Percentiles rank a stretch among this genome's conserved stretches.
Conservation (phyloP, 441 rosid genomes). For the Syzygium syzygioides region DNA sequence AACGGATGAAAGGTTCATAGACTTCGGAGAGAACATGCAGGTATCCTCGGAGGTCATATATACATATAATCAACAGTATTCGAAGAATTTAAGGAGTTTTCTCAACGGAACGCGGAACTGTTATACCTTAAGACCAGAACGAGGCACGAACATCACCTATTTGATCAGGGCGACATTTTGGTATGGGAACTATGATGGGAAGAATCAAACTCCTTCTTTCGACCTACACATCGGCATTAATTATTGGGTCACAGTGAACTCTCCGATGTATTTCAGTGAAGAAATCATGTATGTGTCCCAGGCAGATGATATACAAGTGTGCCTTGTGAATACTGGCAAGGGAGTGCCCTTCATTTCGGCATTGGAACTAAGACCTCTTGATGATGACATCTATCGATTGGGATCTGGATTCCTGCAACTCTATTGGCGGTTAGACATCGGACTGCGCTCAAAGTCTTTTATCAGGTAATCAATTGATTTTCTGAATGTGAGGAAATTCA, state of each 20-base stretch:
- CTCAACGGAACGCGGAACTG: background rate
- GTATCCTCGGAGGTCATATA: background rate
- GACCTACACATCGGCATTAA: background rate
- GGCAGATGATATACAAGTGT: background rate
- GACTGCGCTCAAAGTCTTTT: accelerated
- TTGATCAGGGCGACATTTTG: background rate
- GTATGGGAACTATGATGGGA: slow-evolving; percentile 5
- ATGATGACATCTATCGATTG: background rate
- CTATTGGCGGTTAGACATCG: accelerated
- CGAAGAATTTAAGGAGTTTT: background rate
- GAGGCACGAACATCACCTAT: background rate
- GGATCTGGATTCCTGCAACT: background rate
- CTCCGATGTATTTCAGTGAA: accelerated
- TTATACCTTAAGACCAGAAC: background rate
- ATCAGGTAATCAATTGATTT: background rate
- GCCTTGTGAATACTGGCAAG: background rate
- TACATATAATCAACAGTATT: background rate
- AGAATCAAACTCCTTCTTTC: background rate
- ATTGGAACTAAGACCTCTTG: background rate
- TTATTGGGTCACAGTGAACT: background rate
- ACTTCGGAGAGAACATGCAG: background rate
- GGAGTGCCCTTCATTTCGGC: background rate
- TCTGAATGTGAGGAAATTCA: too few species aligned
- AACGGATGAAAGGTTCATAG: background rate
- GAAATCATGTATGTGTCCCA: background rate